A percentile compares a stretch with the other conserved stretches of the same genome.
These are phyloP conservation scores for Tetrahymena elliotti DNA, from an alignment of 73 alveolate species.

Conservation along the genomic window DNA sequence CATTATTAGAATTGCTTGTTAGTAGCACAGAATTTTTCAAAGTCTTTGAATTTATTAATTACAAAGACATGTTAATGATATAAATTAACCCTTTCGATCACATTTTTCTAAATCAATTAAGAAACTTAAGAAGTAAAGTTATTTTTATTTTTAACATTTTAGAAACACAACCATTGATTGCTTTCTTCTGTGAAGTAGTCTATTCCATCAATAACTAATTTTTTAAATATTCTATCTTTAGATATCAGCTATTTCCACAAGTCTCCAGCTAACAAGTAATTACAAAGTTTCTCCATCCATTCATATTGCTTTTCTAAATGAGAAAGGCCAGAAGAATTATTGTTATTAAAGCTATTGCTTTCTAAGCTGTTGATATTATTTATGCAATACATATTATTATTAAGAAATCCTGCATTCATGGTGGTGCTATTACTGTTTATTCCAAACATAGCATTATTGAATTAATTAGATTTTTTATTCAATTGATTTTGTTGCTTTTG, in stretches of 20 bases:
- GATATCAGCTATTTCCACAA: neutral
- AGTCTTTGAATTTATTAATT: neutral
- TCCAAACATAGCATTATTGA: neutral
- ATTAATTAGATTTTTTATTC: neutral
- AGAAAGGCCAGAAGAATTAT: neutral
- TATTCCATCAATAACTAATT: neutral
- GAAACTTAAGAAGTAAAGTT: neutral
- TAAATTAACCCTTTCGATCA: neutral
- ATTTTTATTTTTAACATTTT: neutral
- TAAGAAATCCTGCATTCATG: neutral
- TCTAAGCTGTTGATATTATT: neutral
- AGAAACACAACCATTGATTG: neutral
- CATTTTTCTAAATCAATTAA: neutral
- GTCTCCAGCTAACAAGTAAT: neutral
- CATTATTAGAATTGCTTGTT: neutral
- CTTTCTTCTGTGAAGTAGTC: neutral
- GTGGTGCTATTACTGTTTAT: neutral
- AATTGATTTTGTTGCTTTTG: neutral
- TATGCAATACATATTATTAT: neutral
- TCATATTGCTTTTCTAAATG: neutral
- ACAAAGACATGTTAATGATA: neutral
- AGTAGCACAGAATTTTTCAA: neutral
- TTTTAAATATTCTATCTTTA: neutral
- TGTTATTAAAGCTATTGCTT: neutral
- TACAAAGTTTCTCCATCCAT: neutral